Base-by-base conservation (phyloP, 108 stramenopile species). In the Schizochytrium sp. region DNA sequence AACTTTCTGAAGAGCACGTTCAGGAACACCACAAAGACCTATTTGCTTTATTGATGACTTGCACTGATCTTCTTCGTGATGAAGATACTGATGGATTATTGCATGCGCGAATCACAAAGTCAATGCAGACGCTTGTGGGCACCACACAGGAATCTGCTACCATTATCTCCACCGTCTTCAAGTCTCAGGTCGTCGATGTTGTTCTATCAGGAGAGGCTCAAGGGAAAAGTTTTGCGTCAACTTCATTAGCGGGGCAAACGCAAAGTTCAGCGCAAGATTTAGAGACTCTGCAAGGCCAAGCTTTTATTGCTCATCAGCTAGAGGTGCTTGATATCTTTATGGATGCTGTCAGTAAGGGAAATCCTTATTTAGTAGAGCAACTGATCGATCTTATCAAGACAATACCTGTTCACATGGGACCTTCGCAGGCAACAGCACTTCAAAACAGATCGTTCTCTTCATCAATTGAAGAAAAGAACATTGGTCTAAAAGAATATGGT, bases 61-160 rank as follows among this genome's bases (percentile, higher is more conserved):
- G 64, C 64, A 69, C 64, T 7, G 64, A 69, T 44, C 7, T 69
- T 38, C 64, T 69, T 15, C 64, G 64, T 44, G 64, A 69, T 15
- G 19, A 69, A 15, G 64, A 69, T 44, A 44, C 64, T 7, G 64
- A 69, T 15, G 64, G 64, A 7, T 44, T 69, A 38, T 15, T 69
- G 64, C 64, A 69, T 38, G 64, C 64, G 64, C 64, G 64, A 7
- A 38, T 69, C 15, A 15, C 0, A 44, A 12, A 44, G 28, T 69
- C 64, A 7, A 38, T 69, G 28, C 64, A 69, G 15, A 69, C 64
- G 42, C 28, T 69, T 7, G 15, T 44, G 19, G 64, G 64, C 44
- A 5, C 28, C 42, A 13, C 64, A 44, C 42, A 38, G 0, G 64
- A 69, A 44, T 69, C 64, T 15, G 64, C 64, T 44, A 69, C 1